Evolutionary conservation across 768 basidiomycete genomes (phyloP).

Genomic region (Multifurca ochricompacta): DNA sequence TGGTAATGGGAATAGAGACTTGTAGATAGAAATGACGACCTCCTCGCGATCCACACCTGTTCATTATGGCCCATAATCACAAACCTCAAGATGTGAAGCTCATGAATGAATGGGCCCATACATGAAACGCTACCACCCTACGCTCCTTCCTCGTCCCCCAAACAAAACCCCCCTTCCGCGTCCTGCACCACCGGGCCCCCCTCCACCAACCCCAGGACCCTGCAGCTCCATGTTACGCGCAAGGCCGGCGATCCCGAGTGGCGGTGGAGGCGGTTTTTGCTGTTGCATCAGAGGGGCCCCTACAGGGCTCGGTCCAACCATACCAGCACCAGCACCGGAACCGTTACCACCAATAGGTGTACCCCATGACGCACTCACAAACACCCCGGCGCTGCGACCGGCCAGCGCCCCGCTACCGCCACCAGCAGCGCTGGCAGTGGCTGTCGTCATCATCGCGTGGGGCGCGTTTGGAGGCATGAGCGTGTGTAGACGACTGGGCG

Average conservation of each 20-base stretch:
- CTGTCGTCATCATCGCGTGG: conserved; percentile 17
- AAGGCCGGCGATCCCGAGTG: conserved; percentile 7
- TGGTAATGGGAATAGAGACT: neutral
- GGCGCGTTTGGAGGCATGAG: conserved; percentile 26
- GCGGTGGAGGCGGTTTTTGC: conserved; percentile 30
- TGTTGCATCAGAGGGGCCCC: conserved; percentile 21
- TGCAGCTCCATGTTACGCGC: conserved; percentile 15
- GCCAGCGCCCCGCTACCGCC: neutral
- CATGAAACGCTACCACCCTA: conserved; percentile 11
- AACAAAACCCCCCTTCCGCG: conserved; percentile 17
- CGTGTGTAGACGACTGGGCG: conserved; percentile 29
- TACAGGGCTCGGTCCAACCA: conserved; percentile 2
- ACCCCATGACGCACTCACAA: conserved; percentile 18
- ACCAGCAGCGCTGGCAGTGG: conserved; percentile 12
- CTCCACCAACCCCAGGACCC: conserved; percentile 7
- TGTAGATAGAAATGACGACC: conserved; percentile 3
- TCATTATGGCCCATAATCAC: too few species aligned
- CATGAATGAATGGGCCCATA: neutral
- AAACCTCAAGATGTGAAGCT: neutral
- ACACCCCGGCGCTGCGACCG: conserved; percentile 3
- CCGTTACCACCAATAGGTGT: conserved; percentile 10
- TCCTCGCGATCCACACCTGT: neutral
- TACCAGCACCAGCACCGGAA: neutral
- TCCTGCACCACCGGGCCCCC: neutral
- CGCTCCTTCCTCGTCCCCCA: conserved; percentile 18